Evolutionary conservation across 2,329 filamentous ascomycete genomes (phyloP).

Genomic region (Alternaria sp.): DNA sequence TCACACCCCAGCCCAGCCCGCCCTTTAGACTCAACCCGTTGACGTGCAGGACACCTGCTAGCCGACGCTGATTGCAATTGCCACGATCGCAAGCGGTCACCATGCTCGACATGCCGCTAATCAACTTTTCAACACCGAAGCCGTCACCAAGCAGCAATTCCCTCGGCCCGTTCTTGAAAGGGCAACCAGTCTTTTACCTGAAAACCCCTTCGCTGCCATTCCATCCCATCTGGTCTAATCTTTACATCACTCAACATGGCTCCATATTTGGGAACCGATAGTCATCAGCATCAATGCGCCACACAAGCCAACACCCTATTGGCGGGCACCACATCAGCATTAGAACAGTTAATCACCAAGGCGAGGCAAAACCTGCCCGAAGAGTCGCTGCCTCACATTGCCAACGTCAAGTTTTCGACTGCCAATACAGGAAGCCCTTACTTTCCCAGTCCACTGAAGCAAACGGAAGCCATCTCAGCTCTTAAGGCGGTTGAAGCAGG

Average conservation of each 20-base stretch:
- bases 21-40: constrained; percentile 17
- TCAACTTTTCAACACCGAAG: constrained; percentile 19
- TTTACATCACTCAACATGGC: constrained; percentile 29
- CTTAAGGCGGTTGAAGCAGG: constrained; percentile 69
- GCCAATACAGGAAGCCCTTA: constrained; percentile 52
- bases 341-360: constrained; percentile 44
- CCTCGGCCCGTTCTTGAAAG: constrained; percentile 13
- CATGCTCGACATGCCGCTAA: constrained; percentile 31
- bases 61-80: constrained; percentile 25
- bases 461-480: constrained; percentile 63
- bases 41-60: constrained; percentile 19
- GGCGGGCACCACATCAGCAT: constrained; percentile 43
- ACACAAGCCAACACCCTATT: constrained; percentile 40
- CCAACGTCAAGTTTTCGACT: constrained; percentile 44
- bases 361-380: constrained; percentile 46
- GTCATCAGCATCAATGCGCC: constrained; percentile 19
- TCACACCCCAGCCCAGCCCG: constrained; percentile 7
- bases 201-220: constrained; percentile 10
- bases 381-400: constrained; percentile 44
- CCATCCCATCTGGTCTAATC: constrained; percentile 1
- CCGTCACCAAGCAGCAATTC: constrained; percentile 17
- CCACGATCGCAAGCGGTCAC: constrained; percentile 18
- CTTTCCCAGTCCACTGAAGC: constrained; percentile 60
- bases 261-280: constrained; percentile 38
- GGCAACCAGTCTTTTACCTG: constrained; percentile 4